Evolutionary conservation across 2,329 filamentous ascomycete species (phyloP).

Genomic region (Dothiorella sarmentorum): DNA sequence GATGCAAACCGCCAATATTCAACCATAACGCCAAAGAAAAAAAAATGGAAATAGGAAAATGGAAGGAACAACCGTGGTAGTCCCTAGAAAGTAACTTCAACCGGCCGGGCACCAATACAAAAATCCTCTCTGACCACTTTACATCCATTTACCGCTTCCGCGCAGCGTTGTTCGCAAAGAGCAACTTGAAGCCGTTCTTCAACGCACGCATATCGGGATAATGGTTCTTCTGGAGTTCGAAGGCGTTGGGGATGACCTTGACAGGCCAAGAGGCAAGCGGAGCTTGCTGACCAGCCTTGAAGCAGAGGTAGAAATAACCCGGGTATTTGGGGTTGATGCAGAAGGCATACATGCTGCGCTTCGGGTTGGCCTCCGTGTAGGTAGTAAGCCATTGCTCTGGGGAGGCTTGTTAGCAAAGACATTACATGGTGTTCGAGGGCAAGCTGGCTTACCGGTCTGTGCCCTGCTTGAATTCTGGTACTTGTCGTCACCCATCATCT

Average conservation of each 20-base stretch:
- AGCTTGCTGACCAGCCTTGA: constrained; percentile 81
- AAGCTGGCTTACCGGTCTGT: constrained; percentile 73
- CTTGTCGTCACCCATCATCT: constrained; percentile 92
- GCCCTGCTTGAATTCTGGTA: constrained; percentile 77
- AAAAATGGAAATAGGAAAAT: too few species aligned
- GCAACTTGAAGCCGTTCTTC: constrained; percentile 94
- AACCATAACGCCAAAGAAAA: constrained; percentile 3
- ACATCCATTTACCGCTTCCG: neutral
- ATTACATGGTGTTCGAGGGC: neutral
- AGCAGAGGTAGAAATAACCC: constrained; percentile 93
- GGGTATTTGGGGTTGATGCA: constrained; percentile 90
- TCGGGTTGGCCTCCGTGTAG: constrained; percentile 94
- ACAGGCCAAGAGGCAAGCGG: constrained; percentile 76
- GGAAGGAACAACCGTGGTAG: neutral
- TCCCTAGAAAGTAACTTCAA: neutral
- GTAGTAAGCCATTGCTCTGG: constrained; percentile 92
- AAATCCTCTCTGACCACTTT: neutral
- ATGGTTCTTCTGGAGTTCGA: constrained; percentile 80
- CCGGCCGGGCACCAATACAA: neutral
- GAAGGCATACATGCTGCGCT: constrained; percentile 89
- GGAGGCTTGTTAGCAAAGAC: constrained; percentile 14
- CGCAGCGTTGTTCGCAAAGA: constrained; percentile 55
- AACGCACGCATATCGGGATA: constrained; percentile 95
- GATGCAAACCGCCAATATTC: neutral
- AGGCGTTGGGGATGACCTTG: constrained; percentile 88